Evolutionary conservation across 2,329 filamentous ascomycete species (phyloP), one percentile per base, ranked within the genome.

Genomic region (Phialemoniopsis sp.): DNA sequence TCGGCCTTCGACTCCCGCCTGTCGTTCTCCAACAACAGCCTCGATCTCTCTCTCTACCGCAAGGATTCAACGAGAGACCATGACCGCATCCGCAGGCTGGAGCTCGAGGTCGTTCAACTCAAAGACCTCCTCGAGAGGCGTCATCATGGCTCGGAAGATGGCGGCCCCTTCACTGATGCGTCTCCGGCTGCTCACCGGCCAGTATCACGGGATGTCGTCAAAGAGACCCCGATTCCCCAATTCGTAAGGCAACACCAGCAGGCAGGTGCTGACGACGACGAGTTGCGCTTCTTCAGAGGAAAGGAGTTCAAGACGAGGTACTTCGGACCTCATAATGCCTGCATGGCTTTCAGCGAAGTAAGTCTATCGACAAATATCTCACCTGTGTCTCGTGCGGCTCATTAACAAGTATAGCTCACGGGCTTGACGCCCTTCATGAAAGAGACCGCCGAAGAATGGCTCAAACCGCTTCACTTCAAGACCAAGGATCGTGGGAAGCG

Each of bases 371-470:
- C 14, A 18, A 5, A 15, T 14, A 17, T 19, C 17, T 28, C 17
- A 16, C 15, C 19, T 10, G 8, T 32, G 8, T 13, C n/a, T 45
- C 8, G 14, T n/a, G 9, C 29, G 18, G 14, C 31, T 29, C 10
- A 34, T 41, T 49, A 29, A 48, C 39, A 9, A 41, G 15, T 10
- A 21, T 19, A 62, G 62, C 61, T 76, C 48, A 72, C 72, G 3
- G 76, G 77, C 3, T 63, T 81, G 34, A 74, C 68, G 34, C 72
- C 74, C 13, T 80, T 80, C 42, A 80, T 81, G 77, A 73, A 71
- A 46, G 76, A 80, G 59, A 80, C 76, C 1, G 75, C 76, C 9
- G 73, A 79, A 38, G 74, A 80, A 53, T 80, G 76, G 74, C 65
- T 81, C 39, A 68, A 72, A 37, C 76, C 77, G 8, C 68, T 80